These are phyloP conservation scores for Candida germanica DNA, from an alignment of 805 yeast genomes.

Conservation along the genomic window DNA sequence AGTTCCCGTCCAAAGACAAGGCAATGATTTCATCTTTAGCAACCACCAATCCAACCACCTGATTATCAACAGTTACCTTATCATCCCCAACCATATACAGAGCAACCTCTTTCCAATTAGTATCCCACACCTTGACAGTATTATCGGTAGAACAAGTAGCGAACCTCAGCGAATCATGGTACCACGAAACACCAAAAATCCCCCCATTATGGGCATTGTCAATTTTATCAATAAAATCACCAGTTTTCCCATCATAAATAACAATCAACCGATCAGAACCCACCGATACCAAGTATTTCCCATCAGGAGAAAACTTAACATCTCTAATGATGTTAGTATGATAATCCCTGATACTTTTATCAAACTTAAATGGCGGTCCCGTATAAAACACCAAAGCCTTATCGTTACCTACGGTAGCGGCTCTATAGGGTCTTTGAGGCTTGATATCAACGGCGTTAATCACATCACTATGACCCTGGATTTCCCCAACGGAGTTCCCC, in stretches of 20 bases:
- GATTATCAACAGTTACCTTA: slow-evolving; percentile 48
- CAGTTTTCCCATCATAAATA: slow-evolving; percentile 83
- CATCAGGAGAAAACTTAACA: slow-evolving; percentile 80
- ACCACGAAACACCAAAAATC: slow-evolving; percentile 75
- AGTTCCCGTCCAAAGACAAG: slow-evolving; percentile 66
- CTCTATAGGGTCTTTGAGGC: slow-evolving; percentile 86
- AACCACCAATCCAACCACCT: slow-evolving; percentile 76
- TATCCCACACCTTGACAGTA: slow-evolving; percentile 61
- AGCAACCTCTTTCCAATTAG: slow-evolving; percentile 37
- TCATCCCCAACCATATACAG: slow-evolving; percentile 48
- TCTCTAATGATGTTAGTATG: slow-evolving; percentile 80
- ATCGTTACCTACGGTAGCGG: slow-evolving; percentile 91
- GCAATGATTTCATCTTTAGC: slow-evolving; percentile 62
- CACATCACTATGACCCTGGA: slow-evolving; percentile 84
- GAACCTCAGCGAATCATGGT: slow-evolving; percentile 50
- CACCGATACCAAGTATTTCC: slow-evolving; percentile 68
- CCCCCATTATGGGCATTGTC: slow-evolving; percentile 69
- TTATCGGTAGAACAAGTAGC: slow-evolving; percentile 86
- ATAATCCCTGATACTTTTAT: slow-evolving; percentile 63
- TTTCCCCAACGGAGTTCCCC: slow-evolving; percentile 96
- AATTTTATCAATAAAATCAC: slow-evolving; percentile 61
- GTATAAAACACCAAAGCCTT: slow-evolving; percentile 76
- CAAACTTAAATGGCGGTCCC: slow-evolving; percentile 94
- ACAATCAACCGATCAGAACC: slow-evolving; percentile 81
- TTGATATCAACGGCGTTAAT: slow-evolving; percentile 83